Evolutionary conservation across 495 filamentous ascomycete species (phyloP).

Genomic region (Penicillium crystallinum): DNA sequence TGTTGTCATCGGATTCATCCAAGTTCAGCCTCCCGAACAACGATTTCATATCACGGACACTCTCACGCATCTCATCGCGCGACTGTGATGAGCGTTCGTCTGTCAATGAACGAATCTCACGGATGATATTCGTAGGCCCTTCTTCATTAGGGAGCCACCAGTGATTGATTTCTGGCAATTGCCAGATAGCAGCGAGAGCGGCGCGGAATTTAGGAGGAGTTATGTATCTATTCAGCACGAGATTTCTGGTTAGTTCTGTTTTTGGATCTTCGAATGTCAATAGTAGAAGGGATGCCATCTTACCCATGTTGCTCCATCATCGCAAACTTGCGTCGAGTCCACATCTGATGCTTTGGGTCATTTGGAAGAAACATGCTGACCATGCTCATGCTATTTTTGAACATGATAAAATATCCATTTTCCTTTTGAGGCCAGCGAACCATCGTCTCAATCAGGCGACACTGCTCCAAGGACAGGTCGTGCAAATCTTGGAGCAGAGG

Average conservation of each 20-base stretch:
- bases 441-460: conserved; percentile 72
- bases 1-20: conserved; percentile 33
- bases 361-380: conserved; percentile 72
- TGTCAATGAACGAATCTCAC: conserved; percentile 69
- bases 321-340: conserved; percentile 76
- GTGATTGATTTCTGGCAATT: conserved; percentile 57
- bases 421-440: conserved; percentile 66
- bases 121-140: conserved; percentile 63
- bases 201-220: conserved; percentile 68
- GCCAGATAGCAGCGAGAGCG: conserved; percentile 67
- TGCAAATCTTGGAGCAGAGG: conserved; percentile 50
- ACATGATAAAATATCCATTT: conserved; percentile 60
- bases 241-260: conserved; percentile 6
- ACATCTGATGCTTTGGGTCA: conserved; percentile 69
- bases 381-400: conserved; percentile 73
- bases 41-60: conserved; percentile 69
- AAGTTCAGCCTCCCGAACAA: conserved; percentile 55
- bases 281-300: conserved; percentile 22
- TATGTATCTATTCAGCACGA: conserved; percentile 60
- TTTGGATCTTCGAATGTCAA: background rate
- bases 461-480: conserved; percentile 61
- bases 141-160: conserved; percentile 90
- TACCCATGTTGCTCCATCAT: conserved; percentile 78
- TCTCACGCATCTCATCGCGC: conserved; percentile 58
- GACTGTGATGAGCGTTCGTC: conserved; percentile 61